Evolutionary conservation across 805 yeast species (phyloP), one percentile per base, ranked within the genome.

Genomic region (Nakazawaea holstii): DNA sequence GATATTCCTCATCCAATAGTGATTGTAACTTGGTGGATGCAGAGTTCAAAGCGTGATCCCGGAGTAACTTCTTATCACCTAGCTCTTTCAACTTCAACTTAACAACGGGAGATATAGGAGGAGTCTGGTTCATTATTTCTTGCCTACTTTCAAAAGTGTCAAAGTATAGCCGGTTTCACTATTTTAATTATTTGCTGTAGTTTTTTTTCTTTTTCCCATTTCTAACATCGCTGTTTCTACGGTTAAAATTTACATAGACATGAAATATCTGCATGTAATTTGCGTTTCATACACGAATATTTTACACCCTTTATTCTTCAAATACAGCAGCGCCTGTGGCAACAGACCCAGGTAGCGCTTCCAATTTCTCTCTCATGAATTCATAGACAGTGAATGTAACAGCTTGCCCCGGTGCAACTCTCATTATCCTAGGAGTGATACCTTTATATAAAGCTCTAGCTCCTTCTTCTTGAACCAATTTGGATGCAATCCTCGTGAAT

Each of bases 401-500:
- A 48, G 98, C 97, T 71, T 92, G 99, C 52, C 99, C 99, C 24
- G 99, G 97, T 10, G 99, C 99, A 45, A 92, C 99, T 72, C 99
- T 85, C 95, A 92, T 91, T 57, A 92, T 92, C 73, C 99, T 84
- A 58, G 99, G 99, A 24, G 97, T 90, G 63, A 92, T 92, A 71
- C 99, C 99, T 65, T 92, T 88, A 74, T 92, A 92, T 65, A 92
- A 77, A 37, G 96, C 95, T 46, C 77, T 74, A 55, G 82, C 71
- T 56, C 99, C 99, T 69, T 90, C 96, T 72, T 89, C 95, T 63
- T 81, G 82, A 55, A 91, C 72, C 66, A 92, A 76, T 60, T 84
- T 91, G 41, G 72, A 70, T 51, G 95, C 88, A 59, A 94, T 92
- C 64, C 91, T 78, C 35, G 76, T 68, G 58, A 92, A 90, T 68